Conservation (phyloP, 2,329 filamentous ascomycete species). For the Colletotrichum sojae region DNA sequence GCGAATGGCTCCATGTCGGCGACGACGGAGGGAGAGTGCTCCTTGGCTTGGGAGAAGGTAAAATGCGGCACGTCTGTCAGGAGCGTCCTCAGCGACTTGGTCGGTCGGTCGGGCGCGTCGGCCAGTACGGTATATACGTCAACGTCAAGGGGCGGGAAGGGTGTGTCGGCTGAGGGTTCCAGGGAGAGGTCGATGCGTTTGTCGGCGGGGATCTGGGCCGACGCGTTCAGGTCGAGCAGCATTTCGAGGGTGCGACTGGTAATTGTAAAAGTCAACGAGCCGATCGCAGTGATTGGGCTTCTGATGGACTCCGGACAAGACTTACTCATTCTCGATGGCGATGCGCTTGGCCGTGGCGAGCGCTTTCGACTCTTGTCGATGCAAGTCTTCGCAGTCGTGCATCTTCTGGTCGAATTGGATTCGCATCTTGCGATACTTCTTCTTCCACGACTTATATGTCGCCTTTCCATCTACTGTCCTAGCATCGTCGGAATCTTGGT, state of each 20-base stretch:
- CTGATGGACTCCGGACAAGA: slow-evolving; percentile 44
- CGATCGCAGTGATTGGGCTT: neutral
- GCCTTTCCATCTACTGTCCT: slow-evolving; percentile 60
- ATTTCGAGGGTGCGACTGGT: slow-evolving; percentile 88
- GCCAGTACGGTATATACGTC: slow-evolving; percentile 50
- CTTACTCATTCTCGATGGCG: slow-evolving; percentile 93
- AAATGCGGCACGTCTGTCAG: slow-evolving; percentile 67
- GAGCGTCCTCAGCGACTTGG: slow-evolving; percentile 66
- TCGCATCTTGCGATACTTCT: slow-evolving; percentile 96
- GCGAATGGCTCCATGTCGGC: slow-evolving; percentile 65
- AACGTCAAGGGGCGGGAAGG: slow-evolving; percentile 49
- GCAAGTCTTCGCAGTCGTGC: slow-evolving; percentile 85
- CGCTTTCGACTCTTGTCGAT: slow-evolving; percentile 85
- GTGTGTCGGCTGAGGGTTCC: slow-evolving; percentile 58
- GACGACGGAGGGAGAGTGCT: slow-evolving; percentile 72
- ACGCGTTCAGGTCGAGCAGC: slow-evolving; percentile 90
- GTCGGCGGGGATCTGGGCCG: slow-evolving; percentile 80
- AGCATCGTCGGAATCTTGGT: slow-evolving; percentile 51
- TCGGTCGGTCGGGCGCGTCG: slow-evolving; percentile 59
- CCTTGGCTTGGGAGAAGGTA: slow-evolving; percentile 67
- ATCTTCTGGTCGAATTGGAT: slow-evolving; percentile 83
- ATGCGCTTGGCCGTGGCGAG: slow-evolving; percentile 85
- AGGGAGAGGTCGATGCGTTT: slow-evolving; percentile 81
- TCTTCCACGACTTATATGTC: slow-evolving; percentile 81
- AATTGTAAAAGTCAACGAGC: slow-evolving; percentile 6